A percentile compares a stretch with the other conserved stretches of the same genome.
These are phyloP conservation scores for Leccinellum rugosiceps DNA, from an alignment of 768 basidiomycete genomes.

Conservation along the genomic window DNA sequence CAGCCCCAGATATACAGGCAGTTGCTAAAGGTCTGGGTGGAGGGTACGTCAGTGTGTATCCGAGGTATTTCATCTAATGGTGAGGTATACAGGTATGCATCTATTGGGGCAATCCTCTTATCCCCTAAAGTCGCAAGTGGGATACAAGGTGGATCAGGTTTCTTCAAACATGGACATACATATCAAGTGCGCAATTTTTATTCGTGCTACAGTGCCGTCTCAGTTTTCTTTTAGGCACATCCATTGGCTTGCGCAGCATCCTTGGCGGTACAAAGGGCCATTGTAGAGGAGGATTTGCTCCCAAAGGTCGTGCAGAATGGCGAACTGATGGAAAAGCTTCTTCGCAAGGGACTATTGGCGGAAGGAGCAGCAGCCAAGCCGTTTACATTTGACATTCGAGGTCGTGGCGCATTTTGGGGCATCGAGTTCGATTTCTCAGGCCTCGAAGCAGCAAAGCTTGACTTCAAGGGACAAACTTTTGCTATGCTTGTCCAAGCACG, in stretches of 20 bases:
- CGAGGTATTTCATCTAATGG: conserved; percentile 1
- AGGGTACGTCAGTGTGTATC: conserved; percentile 49
- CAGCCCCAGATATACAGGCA: conserved; percentile 80
- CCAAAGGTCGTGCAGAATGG: conserved; percentile 60
- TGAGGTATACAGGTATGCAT: conserved; percentile 54
- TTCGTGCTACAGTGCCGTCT: background rate
- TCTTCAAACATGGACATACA: conserved; percentile 84
- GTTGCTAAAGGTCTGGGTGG: conserved; percentile 89
- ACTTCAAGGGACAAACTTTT: conserved; percentile 54
- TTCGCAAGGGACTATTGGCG: conserved; percentile 51
- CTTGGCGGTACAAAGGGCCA: conserved; percentile 76
- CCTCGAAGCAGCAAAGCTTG: conserved; percentile 38
- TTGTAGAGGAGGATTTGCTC: conserved; percentile 67
- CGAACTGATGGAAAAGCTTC: conserved; percentile 53
- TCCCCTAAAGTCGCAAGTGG: conserved; percentile 68
- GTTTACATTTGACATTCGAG: conserved; percentile 76
- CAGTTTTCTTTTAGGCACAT: conserved; percentile 47
- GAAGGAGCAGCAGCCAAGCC: conserved; percentile 59
- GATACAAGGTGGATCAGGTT: conserved; percentile 62
- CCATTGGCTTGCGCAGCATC: conserved; percentile 77
- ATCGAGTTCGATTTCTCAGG: conserved; percentile 74
- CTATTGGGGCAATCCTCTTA: conserved; percentile 81
- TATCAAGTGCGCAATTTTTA: conserved; percentile 53
- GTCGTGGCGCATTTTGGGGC: conserved; percentile 81
- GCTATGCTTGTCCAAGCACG: conserved; percentile 70